Conservation (phyloP, 2,329 filamentous ascomycete genomes). For the Phialocephala sp. region DNA sequence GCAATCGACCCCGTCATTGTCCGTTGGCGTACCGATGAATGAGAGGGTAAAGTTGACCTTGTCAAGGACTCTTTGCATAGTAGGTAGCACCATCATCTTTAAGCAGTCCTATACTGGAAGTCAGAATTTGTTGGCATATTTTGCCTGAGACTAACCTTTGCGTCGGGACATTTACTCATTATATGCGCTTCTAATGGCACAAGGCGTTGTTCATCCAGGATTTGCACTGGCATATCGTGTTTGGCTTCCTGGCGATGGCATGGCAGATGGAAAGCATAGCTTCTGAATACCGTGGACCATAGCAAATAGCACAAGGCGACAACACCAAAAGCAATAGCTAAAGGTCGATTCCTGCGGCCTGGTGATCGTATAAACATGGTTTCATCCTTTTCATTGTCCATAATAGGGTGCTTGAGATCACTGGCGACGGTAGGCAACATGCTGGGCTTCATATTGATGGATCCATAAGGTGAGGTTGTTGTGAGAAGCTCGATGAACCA, state of each 20-base stretch:
- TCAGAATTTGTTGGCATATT: not conserved
- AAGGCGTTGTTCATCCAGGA: conserved; percentile 36
- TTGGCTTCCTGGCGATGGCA: conserved; percentile 8
- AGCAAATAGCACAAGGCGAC: conserved; percentile 37
- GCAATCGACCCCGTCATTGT: conserved; percentile 84
- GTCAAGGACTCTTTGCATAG: conserved; percentile 80
- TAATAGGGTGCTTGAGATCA: conserved; percentile 24
- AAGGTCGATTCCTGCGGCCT: conserved; percentile 30
- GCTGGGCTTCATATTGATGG: conserved; percentile 27
- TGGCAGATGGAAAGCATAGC: conserved; percentile 14
- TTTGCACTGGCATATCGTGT: not conserved
- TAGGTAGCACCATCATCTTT: conserved; percentile 78
- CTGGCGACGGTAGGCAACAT: conserved; percentile 17
- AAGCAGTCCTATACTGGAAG: conserved; percentile 67
- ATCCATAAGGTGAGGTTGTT: conserved; percentile 17
- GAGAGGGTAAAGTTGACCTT: conserved; percentile 92
- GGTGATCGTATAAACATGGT: conserved; percentile 27
- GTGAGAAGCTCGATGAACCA: not conserved
- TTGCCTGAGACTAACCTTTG: conserved; percentile 54
- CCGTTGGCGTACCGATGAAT: conserved; percentile 82
- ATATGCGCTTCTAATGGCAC: conserved; percentile 93
- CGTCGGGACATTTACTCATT: conserved; percentile 97
- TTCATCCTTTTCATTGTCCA: conserved; percentile 30
- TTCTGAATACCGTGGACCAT: conserved; percentile 22
- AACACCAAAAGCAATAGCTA: conserved; percentile 30